These are phyloP conservation scores for Botrytis hyacinthi DNA, from an alignment of 2,329 filamentous ascomycete species.

Conservation along the genomic window DNA sequence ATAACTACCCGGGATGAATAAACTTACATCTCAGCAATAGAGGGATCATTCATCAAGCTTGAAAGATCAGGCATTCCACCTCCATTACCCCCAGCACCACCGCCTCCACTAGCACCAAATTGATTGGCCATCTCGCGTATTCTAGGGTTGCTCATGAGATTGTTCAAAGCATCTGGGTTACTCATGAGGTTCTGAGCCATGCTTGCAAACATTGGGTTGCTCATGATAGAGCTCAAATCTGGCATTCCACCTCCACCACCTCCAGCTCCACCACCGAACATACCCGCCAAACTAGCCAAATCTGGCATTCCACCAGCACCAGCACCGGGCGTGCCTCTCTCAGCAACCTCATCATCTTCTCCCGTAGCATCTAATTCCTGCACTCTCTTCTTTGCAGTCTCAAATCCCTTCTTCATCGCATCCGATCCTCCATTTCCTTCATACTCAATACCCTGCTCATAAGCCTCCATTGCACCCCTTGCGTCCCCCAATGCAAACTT, in stretches of 20 bases:
- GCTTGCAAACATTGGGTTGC: slow-evolving; percentile 94
- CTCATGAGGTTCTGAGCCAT: slow-evolving; percentile 98
- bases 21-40: slow-evolving; percentile 87
- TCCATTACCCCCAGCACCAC: slow-evolving; percentile 46
- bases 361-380: slow-evolving; percentile 67
- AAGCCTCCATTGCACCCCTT: slow-evolving; percentile 90
- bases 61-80: slow-evolving; percentile 88
- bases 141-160: slow-evolving; percentile 91
- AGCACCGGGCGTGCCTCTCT: slow-evolving; percentile 47
- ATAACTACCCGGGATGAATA: background rate
- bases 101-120: slow-evolving; percentile 61
- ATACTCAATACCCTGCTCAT: slow-evolving; percentile 85
- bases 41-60: slow-evolving; percentile 87
- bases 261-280: slow-evolving; percentile 59
- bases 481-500: slow-evolving; percentile 89
- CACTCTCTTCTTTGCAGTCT: slow-evolving; percentile 85
- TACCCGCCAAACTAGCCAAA: slow-evolving; percentile 65
- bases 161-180: slow-evolving; percentile 89
- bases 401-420: slow-evolving; percentile 94
- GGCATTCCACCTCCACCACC: slow-evolving; percentile 77
- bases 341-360: slow-evolving; percentile 49
- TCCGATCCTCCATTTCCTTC: slow-evolving; percentile 94
- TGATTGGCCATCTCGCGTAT: slow-evolving; percentile 82
- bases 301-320: slow-evolving; percentile 67
- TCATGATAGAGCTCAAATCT: slow-evolving; percentile 84